These are phyloP conservation scores for Scolecobasidium constrictum DNA, from an alignment of 2,329 filamentous ascomycete genomes.

Conservation along the genomic window DNA sequence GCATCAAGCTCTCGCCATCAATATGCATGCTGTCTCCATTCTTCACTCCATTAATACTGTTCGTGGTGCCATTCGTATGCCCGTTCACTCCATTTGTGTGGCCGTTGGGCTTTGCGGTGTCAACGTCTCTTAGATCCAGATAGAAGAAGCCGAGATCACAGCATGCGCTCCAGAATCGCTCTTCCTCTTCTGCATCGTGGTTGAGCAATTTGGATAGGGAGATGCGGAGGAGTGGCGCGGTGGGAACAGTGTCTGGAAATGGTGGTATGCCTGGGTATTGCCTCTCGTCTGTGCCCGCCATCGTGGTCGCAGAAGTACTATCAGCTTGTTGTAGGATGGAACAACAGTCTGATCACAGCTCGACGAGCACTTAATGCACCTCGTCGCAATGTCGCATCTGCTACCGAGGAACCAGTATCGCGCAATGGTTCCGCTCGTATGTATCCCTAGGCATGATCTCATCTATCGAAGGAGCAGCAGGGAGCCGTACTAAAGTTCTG, in stretches of 20 bases:
- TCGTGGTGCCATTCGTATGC: background rate
- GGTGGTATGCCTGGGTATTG: constrained; percentile 25
- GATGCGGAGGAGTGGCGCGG: constrained; percentile 30
- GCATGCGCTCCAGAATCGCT: constrained; percentile 29
- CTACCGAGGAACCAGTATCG: too few species aligned
- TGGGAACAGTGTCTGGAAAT: constrained; percentile 29
- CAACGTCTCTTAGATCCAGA: constrained; percentile 35
- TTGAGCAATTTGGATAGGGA: constrained; percentile 27
- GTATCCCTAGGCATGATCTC: too few species aligned
- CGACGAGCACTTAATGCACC: too few species aligned
- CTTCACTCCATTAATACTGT: background rate
- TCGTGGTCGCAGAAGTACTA: too few species aligned
- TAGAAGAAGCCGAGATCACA: constrained; percentile 47
- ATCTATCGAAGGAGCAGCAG: too few species aligned
- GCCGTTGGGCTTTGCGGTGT: constrained; percentile 4
- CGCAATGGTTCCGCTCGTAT: too few species aligned
- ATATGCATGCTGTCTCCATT: constrained; percentile 9
- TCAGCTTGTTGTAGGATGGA: too few species aligned
- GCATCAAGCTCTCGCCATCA: constrained; percentile 29
- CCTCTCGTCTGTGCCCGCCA: background rate
- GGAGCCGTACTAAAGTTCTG: too few species aligned
- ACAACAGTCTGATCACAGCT: too few species aligned
- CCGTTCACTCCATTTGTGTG: constrained; percentile 10
- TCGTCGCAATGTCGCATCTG: too few species aligned
- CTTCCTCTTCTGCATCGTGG: constrained; percentile 22